phyloP scores from a whole-genome alignment of 345 rosid species.

The Eucalyptus sp. region DNA sequence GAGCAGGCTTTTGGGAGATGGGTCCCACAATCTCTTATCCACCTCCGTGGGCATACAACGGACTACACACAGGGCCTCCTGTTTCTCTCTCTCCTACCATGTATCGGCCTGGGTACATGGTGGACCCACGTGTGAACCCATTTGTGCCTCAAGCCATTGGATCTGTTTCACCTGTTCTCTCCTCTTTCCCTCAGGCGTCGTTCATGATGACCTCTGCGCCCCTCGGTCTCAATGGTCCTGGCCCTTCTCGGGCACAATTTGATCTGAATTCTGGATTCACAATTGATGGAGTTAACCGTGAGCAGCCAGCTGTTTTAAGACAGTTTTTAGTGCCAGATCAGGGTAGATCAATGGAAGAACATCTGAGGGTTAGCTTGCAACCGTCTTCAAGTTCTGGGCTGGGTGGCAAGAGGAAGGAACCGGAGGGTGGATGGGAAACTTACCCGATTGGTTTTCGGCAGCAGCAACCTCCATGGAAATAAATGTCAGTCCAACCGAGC shows the following conservation, averaged over 20 bases:
- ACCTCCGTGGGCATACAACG: constrained; percentile 41
- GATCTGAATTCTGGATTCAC: constrained; percentile 66
- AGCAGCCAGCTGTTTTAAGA: constrained; percentile 34
- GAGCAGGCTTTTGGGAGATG: constrained; percentile 46
- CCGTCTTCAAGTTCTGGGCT: constrained; percentile 49
- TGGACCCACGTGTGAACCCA: constrained; percentile 59
- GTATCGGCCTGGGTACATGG: constrained; percentile 56
- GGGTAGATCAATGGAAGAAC: constrained; percentile 45
- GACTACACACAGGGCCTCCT: constrained; percentile 30
- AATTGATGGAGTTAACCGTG: constrained; percentile 49
- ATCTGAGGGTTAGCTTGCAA: constrained; percentile 33
- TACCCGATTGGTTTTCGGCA: constrained; percentile 24
- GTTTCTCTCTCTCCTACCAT: constrained; percentile 45
- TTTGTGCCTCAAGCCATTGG: constrained; percentile 56
- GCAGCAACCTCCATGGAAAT: constrained; percentile 75
- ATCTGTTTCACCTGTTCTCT: constrained; percentile 31
- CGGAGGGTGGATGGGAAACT: constrained; percentile 66
- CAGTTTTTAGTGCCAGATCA: constrained; percentile 53
- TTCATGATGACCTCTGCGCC: constrained; percentile 47
- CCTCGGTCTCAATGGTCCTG: constrained; percentile 34
- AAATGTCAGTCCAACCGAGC: neutral
- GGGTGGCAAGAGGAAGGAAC: constrained; percentile 80
- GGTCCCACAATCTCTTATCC: constrained; percentile 40
- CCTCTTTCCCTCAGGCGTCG: constrained; percentile 41
- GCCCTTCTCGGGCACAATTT: constrained; percentile 40